phyloP scores from a whole-genome alignment of 2,329 filamentous ascomycete species.

The Alternaria sp. region DNA sequence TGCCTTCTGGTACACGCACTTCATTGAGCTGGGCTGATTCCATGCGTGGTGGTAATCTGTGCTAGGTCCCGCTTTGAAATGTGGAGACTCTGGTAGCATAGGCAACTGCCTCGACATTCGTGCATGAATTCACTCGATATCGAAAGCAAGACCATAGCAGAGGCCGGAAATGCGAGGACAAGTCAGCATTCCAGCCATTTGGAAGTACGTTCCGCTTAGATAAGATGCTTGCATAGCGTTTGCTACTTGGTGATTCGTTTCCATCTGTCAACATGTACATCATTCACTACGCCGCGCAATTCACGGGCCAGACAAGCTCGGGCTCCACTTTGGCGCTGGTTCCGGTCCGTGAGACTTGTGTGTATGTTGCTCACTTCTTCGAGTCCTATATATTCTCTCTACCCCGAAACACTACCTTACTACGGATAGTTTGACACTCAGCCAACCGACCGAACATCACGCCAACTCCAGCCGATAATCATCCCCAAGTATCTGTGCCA shows the following conservation, averaged over 20 bases:
- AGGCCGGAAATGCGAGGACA: no score
- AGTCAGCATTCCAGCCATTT: not conserved
- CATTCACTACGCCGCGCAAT: not conserved
- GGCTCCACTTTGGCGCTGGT: not conserved
- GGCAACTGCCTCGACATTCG: not conserved
- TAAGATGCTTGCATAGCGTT: not conserved
- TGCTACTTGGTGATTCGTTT: not conserved
- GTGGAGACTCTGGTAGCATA: not conserved
- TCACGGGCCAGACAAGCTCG: not conserved
- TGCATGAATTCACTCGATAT: not conserved
- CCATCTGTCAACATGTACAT: not conserved
- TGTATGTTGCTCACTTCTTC: not conserved
- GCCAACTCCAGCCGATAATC: not conserved
- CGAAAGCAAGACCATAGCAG: not conserved
- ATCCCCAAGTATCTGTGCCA: not conserved
- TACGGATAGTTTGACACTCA: not conserved
- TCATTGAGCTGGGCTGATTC: not conserved
- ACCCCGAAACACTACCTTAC: not conserved
- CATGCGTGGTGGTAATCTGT: not conserved
- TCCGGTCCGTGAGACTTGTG: no score
- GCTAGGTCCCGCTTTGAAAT: not conserved
- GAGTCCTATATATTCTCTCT: not conserved
- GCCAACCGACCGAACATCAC: not conserved
- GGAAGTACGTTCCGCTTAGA: not conserved
- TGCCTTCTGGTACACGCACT: not conserved